A percentile compares a stretch with the other conserved stretches of the same genome.
Evolutionary conservation across 2,329 filamentous ascomycete genomes (phyloP).

Genomic region (Colletotrichum theobromicola): DNA sequence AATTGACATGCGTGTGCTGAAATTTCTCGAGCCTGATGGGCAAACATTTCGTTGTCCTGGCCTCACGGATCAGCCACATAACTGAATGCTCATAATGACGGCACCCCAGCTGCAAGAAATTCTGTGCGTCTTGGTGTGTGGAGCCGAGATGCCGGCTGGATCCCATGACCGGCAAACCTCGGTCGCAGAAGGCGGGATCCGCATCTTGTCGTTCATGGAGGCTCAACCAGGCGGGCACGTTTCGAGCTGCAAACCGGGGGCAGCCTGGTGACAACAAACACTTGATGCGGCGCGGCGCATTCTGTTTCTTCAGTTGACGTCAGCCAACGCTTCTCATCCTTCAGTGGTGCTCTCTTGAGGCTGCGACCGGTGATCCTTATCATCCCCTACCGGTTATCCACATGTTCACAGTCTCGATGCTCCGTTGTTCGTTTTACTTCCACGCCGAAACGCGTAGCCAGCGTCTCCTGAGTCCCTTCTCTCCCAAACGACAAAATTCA

Average conservation of each 20-base stretch:
- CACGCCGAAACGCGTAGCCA: background rate
- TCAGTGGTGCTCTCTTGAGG: background rate
- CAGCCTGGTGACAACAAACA: background rate
- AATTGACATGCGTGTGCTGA: background rate
- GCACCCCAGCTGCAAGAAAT: background rate
- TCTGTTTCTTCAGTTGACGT: conserved; percentile 5
- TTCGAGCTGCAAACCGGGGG: background rate
- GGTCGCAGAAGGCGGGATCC: background rate
- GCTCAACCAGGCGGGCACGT: background rate
- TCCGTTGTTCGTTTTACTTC: background rate
- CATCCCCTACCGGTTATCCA: background rate
- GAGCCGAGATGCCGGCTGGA: background rate
- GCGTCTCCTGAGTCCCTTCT: background rate
- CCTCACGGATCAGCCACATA: background rate
- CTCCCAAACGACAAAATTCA: background rate
- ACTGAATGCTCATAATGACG: background rate
- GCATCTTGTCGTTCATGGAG: background rate
- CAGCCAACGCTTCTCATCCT: background rate
- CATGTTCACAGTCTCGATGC: background rate
- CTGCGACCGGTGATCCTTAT: background rate
- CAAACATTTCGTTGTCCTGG: background rate
- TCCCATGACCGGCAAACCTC: background rate
- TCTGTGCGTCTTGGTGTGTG: background rate
- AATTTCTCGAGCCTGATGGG: background rate
- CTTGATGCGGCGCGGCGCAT: background rate